Percentiles rank a stretch among this genome's conserved stretches.
phyloP scores from a whole-genome alignment of 73 alveolate genomes.

The Tetrahymena borealis region DNA sequence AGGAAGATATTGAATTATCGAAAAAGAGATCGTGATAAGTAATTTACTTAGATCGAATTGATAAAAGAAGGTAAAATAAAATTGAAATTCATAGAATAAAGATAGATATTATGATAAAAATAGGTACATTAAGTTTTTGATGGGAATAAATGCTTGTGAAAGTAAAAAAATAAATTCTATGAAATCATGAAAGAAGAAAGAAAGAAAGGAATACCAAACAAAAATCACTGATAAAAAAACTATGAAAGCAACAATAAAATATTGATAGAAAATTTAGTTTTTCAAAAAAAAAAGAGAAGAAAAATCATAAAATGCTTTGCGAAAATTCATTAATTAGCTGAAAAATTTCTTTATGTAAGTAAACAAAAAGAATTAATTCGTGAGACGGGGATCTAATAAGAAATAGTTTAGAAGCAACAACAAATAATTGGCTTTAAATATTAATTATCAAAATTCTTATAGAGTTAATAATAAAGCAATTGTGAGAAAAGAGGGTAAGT shows the following conservation, averaged over 20 bases:
- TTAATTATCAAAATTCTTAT: neutral
- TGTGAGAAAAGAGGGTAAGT: neutral
- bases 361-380: neutral
- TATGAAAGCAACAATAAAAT: neutral
- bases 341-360: neutral
- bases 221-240: neutral
- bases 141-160: neutral
- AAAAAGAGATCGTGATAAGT: neutral
- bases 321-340: too few relatives aligned
- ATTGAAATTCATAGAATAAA: neutral
- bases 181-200: neutral
- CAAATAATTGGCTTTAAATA: neutral
- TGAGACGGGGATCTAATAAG: neutral
- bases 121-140: neutral
- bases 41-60: neutral
- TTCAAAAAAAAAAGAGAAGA: too few relatives aligned
- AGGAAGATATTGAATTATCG: neutral
- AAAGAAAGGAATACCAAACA: neutral
- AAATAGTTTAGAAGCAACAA: neutral
- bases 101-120: neutral
- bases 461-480: neutral
- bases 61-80: neutral
- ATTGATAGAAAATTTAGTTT: neutral
- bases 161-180: neutral
- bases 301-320: too few relatives aligned